Percentiles rank a stretch among this genome's conserved stretches.
Evolutionary conservation across 352 stramenopile species (phyloP).

Genomic region (Globisporangium viniferum): DNA sequence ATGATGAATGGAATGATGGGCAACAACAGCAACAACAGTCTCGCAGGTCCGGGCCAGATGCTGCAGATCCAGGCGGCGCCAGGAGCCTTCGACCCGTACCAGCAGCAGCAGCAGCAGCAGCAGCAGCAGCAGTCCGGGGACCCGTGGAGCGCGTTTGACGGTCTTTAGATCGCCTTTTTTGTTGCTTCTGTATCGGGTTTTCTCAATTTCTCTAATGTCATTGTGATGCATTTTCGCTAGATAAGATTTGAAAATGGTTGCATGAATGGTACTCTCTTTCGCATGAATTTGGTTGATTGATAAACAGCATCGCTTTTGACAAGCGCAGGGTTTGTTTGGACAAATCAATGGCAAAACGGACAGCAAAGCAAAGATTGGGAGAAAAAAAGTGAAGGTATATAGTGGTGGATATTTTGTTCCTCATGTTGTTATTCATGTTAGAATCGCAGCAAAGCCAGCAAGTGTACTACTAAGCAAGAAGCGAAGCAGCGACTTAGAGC

Average conservation of each 20-base stretch:
- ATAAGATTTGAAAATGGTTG: slow-evolving; percentile 5
- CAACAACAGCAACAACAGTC: slow-evolving; percentile 30
- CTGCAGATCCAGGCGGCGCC: slow-evolving; percentile 65
- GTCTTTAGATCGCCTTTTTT: slow-evolving; percentile 35
- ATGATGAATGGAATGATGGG: slow-evolving; percentile 20
- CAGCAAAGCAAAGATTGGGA: not conserved
- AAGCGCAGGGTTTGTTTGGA: too few relatives aligned
- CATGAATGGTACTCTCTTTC: too few relatives aligned
- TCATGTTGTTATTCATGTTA: slow-evolving; percentile 15
- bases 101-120: slow-evolving; percentile 44
- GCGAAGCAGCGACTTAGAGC: slow-evolving; percentile 42
- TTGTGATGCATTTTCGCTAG: slow-evolving; percentile 2
- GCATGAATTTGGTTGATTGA: not conserved
- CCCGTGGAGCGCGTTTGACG: slow-evolving; percentile 81
- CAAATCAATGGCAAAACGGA: too few relatives aligned
- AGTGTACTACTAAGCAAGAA: slow-evolving; percentile 17
- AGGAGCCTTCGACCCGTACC: slow-evolving; percentile 44
- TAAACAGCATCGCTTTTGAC: not conserved
- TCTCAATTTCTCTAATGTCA: not conserved
- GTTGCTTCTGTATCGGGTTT: not conserved
- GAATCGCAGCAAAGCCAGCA: slow-evolving; percentile 11
- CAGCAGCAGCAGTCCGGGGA: slow-evolving; percentile 41
- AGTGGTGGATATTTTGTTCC: slow-evolving; percentile 5
- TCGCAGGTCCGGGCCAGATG: slow-evolving; percentile 57
- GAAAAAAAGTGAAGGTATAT: not conserved